These are phyloP conservation scores for Heritiera fomes DNA, from an alignment of 345 rosid genomes.

Conservation along the genomic window DNA sequence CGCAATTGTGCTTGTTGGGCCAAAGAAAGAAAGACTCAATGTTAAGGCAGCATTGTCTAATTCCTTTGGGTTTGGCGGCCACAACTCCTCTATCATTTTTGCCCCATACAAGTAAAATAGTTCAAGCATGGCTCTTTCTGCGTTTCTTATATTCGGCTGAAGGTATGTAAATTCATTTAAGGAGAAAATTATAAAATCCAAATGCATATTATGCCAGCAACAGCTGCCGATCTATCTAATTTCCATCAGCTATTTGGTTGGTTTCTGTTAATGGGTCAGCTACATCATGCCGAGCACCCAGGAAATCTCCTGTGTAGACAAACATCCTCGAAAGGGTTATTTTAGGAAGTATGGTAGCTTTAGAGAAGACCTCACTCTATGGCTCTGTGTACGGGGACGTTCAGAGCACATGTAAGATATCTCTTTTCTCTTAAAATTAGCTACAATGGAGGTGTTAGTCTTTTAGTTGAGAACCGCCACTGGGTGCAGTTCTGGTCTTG, in stretches of 20 bases:
- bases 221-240: not conserved
- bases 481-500: not conserved
- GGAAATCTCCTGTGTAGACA: not conserved
- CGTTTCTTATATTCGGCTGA: not conserved
- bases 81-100: constrained; percentile 92
- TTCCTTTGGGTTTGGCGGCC: constrained; percentile 96
- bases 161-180: constrained; percentile 8
- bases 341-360: not conserved
- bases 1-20: constrained; percentile 66
- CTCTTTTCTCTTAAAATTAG: not conserved
- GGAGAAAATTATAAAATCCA: not conserved
- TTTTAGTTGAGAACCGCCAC: not conserved
- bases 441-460: not conserved
- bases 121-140: constrained; percentile 12
- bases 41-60: constrained; percentile 85
- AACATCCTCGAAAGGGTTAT: not conserved
- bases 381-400: not conserved
- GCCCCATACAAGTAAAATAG: constrained; percentile 70
- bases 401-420: not conserved
- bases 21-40: constrained; percentile 78
- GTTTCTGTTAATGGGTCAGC: not conserved
- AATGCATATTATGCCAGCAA: not conserved
- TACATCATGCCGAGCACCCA: not conserved
- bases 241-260: not conserved
- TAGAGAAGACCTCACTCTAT: not conserved